These are phyloP conservation scores for Entophlyctis luteolus DNA, from an alignment of 192 early-diverging fungal genomes.

Conservation along the genomic window DNA sequence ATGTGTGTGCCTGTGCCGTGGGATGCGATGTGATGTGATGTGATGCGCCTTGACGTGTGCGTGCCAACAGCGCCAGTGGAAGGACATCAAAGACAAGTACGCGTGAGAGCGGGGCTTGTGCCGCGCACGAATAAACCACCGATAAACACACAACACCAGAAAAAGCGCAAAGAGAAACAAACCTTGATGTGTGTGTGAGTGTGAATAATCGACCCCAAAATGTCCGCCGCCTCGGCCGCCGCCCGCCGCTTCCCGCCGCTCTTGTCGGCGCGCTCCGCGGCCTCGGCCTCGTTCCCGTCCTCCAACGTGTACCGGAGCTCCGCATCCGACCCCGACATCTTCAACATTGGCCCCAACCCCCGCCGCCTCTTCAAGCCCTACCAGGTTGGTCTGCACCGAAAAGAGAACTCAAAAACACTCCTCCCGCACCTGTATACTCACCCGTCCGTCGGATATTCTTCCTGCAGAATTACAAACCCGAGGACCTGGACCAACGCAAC, in stretches of 20 bases:
- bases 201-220: neutral
- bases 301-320: constrained; percentile 3
- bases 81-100: constrained; percentile 75
- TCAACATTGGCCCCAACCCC: neutral
- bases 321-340: constrained; percentile 1
- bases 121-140: neutral
- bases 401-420: neutral
- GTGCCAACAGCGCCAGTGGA: constrained; percentile 70
- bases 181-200: neutral
- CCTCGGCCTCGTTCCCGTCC: neutral
- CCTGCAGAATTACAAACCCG: constrained; percentile 21
- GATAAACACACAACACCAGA: neutral
- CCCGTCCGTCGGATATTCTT: neutral
- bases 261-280: too few relatives aligned
- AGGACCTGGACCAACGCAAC: constrained; percentile 23
- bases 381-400: neutral
- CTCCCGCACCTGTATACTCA: too few relatives aligned
- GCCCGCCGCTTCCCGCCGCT: too few relatives aligned
- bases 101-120: constrained; percentile 10
- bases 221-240: neutral
- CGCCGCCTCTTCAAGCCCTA: constrained; percentile 18
- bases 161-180: neutral
- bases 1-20: too few relatives aligned
- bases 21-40: too few relatives aligned
- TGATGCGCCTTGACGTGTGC: too few relatives aligned